Evolutionary conservation across 495 filamentous ascomycete genomes (phyloP).

Genomic region (Trichoderma orchidacearum): DNA sequence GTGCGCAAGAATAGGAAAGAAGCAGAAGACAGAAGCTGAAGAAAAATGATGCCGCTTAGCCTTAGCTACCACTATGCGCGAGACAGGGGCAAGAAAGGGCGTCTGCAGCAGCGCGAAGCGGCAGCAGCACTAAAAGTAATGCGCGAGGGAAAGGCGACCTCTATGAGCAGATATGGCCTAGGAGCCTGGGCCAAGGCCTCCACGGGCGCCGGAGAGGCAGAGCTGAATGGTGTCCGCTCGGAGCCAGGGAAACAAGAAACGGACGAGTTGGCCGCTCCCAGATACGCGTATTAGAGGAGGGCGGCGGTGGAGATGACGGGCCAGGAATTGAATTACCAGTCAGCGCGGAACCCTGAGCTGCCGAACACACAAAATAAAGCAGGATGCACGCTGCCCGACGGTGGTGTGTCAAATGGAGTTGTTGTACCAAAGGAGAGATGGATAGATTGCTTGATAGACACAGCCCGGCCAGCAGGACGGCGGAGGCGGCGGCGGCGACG

Average conservation of each 20-base stretch:
- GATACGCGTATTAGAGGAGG: neutral
- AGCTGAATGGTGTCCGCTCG: neutral
- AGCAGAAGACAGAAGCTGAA: neutral
- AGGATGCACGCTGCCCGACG: no score
- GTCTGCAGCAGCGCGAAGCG: neutral
- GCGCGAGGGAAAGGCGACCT: no score
- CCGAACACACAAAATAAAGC: neutral
- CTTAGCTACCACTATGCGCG: neutral
- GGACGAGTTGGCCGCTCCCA: neutral
- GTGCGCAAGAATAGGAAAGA: neutral
- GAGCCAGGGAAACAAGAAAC: neutral
- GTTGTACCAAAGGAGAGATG: no score
- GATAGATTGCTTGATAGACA: no score
- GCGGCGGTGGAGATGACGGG: neutral
- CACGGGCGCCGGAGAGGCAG: no score
- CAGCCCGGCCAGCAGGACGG: neutral
- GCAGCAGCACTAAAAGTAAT: no score
- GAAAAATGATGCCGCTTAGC: neutral
- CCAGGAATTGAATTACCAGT: neutral
- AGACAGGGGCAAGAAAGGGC: neutral
- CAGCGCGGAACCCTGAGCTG: neutral
- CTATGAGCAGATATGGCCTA: no score
- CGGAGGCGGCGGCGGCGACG: constrained; percentile 1
- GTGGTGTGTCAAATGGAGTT: no score
- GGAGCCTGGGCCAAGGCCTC: no score